A percentile compares a stretch with the other conserved stretches of the same genome.
These are phyloP conservation scores for Lactarius pseudohatsudake DNA, from an alignment of 768 basidiomycete genomes.

Conservation along the genomic window DNA sequence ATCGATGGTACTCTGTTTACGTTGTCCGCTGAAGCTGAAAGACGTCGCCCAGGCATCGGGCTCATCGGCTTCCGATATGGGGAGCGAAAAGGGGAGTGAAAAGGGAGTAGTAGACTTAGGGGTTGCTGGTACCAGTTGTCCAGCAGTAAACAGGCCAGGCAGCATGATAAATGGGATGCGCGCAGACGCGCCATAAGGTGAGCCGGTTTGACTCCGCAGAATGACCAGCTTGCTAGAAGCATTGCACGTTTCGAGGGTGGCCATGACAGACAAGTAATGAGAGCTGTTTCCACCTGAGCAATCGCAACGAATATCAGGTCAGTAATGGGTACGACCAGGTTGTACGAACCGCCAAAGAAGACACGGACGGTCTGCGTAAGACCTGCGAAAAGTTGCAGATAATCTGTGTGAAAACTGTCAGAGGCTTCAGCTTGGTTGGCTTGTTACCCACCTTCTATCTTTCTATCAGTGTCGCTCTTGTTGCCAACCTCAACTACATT, in stretches of 20 bases:
- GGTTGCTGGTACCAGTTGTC: not conserved
- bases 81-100: constrained; percentile 18
- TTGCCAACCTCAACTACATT: constrained; percentile 21
- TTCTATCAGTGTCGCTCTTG: constrained; percentile 23
- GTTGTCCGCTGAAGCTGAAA: not conserved
- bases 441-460: constrained; percentile 23
- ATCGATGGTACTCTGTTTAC: constrained; percentile 19
- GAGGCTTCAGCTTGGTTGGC: not conserved
- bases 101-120: not conserved
- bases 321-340: not conserved
- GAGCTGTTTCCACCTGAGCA: constrained; percentile 54
- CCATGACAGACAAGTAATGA: constrained; percentile 55
- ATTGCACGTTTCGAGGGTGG: constrained; percentile 56
- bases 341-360: constrained; percentile 22
- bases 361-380: constrained; percentile 22
- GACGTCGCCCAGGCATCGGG: not conserved
- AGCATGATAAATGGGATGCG: constrained; percentile 54
- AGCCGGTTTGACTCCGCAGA: constrained; percentile 49
- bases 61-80: constrained; percentile 13
- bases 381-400: constrained; percentile 20
- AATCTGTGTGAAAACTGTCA: constrained; percentile 14
- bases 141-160: constrained; percentile 46
- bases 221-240: constrained; percentile 66
- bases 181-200: constrained; percentile 45
- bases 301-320: constrained; percentile 16